A percentile compares a stretch with the other conserved stretches of the same genome.
These are phyloP conservation scores for Metarhizium sp. DNA, from an alignment of 2,329 filamentous ascomycete genomes.

Conservation along the genomic window DNA sequence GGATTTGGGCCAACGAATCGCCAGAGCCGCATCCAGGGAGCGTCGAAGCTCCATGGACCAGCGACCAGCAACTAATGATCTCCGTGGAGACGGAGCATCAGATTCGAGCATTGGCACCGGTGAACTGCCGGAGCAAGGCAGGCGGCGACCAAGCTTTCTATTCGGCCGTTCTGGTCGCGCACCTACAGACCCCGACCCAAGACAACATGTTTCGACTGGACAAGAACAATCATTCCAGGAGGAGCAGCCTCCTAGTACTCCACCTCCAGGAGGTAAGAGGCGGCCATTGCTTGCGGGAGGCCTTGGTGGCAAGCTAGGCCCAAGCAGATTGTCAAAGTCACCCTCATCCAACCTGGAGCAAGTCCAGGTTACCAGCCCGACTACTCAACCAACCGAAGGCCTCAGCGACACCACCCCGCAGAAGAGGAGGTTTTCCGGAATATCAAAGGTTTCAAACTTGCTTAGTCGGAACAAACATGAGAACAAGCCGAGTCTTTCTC, in stretches of 20 bases:
- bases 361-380: conserved; percentile 6
- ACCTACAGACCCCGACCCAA: conserved; percentile 12
- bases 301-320: conserved; percentile 11
- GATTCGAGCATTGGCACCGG: conserved; percentile 27
- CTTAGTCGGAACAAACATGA: background rate
- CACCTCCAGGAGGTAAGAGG: conserved; percentile 26
- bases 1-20: conserved; percentile 36
- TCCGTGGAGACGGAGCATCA: conserved; percentile 30
- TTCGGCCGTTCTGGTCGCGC: conserved; percentile 21
- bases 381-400: conserved; percentile 1
- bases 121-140: conserved; percentile 24
- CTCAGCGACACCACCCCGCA: conserved; percentile 7
- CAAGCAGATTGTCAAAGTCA: conserved; percentile 12
- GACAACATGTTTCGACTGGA: background rate
- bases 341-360: conserved; percentile 14
- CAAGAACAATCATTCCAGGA: conserved; percentile 8
- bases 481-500: background rate
- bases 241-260: conserved; percentile 10
- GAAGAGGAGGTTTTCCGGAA: conserved; percentile 38
- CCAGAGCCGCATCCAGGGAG: conserved; percentile 22
- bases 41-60: conserved; percentile 19
- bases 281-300: conserved; percentile 27
- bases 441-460: conserved; percentile 17
- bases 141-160: conserved; percentile 28
- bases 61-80: conserved; percentile 6